phyloP scores from a whole-genome alignment of 495 filamentous ascomycete species.

The Xylaria nigripes region DNA sequence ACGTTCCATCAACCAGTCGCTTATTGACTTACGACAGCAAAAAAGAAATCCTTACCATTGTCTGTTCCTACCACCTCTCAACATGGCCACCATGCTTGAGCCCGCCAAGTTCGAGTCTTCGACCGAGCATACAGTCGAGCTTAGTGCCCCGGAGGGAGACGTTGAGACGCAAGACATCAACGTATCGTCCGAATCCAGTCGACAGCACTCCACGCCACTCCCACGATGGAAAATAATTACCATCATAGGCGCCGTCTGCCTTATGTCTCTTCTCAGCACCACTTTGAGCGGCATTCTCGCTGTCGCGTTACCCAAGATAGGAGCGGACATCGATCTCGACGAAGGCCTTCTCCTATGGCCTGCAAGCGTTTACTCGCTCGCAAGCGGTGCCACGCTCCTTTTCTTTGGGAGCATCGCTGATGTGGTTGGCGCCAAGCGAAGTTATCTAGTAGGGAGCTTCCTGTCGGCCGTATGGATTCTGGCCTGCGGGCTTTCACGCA shows the following conservation, averaged over 20 bases:
- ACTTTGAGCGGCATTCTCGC: constrained; percentile 28
- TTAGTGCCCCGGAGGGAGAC: too few species aligned
- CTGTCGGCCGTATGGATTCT: constrained; percentile 38
- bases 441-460: constrained; percentile 40
- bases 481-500: constrained; percentile 38
- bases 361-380: constrained; percentile 30
- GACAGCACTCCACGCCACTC: too few species aligned
- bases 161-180: too few species aligned
- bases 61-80: too few species aligned
- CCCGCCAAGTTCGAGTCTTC: too few species aligned
- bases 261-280: constrained; percentile 31
- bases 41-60: too few species aligned
- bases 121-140: too few species aligned
- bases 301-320: constrained; percentile 25
- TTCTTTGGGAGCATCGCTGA: constrained; percentile 46
- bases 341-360: constrained; percentile 27
- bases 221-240: neutral
- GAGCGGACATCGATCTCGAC: constrained; percentile 22
- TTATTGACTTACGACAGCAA: too few species aligned
- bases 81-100: too few species aligned
- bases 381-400: constrained; percentile 41
- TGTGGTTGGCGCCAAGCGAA: constrained; percentile 35
- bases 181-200: too few species aligned
- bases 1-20: too few species aligned
- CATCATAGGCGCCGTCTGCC: constrained; percentile 17